Evolutionary conservation across 306 rosid species (phyloP), one percentile per base, ranked within the genome.

Genomic region (Malus sieversii): DNA sequence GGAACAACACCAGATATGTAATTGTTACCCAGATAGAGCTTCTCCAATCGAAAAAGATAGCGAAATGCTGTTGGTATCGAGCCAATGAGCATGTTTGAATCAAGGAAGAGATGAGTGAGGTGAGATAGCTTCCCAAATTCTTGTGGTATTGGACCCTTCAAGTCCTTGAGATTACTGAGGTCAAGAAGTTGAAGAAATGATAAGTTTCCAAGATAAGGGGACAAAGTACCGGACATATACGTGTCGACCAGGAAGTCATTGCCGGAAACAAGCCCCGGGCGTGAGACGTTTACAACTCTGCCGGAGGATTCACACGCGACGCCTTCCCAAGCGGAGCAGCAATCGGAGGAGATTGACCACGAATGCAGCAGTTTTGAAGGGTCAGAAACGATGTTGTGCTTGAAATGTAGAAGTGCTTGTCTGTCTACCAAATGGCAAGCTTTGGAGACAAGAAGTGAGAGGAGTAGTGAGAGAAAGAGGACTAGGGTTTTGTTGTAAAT

Each of bases 201-300:
- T 69, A 91, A 80, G 87, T 88, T 91, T 23, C 89, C 93, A 11
- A 91, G 89, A 66, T 55, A 91, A 73, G 93, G 93, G 53, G 93
- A 91, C 4, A 91, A 29, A 1, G 90, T 68, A 8, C 92, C 90
- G 1, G 88, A 79, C 81, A 88, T 59, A 78, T n/a, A 83, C 7
- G 89, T 91, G 23, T 88, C 92, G 3, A 83, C 3, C 42, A 82
- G 76, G 80, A 84, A 46, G 79, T 75, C 84, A 7, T 52, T 6
- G 30, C 58, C 79, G 3, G 83, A 65, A 44, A 66, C 40, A 8
- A 84, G 69, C 9, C 92, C 92, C 0, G 76, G 71, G 2, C 86
- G 85, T 15, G 89, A 66, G 73, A 91, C 48, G 63, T 80, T 84
- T 74, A 82, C 72, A 32, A 88, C 93, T 48, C 89, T 77, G 69